Base-by-base conservation (phyloP, 257 asterid species). In the Scutellaria baicalensis region DNA sequence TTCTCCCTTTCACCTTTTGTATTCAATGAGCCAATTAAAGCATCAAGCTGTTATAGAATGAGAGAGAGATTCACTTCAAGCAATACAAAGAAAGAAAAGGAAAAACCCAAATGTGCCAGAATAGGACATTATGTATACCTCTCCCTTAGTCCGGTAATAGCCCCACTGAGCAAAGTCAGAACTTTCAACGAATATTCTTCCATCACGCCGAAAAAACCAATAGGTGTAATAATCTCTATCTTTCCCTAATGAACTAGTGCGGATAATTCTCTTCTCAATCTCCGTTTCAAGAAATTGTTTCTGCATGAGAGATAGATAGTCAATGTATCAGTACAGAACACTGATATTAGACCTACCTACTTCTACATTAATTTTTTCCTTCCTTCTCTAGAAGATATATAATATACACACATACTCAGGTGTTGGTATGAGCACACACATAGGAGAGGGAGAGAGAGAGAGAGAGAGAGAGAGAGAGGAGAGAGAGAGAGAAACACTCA, bases 121-220 rank as follows among this genome's bases (percentile, higher is more conserved):
- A 38, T 23, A 39, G 56, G 35, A 16, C 59, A 73, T 27, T 57
- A 52, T 84, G 27, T 57, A 52, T 84, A 94, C 99, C 99, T 91
- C 96, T 70, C 91, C 96, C 82, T 78, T 89, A 67, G 88, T 81
- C 79, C 82, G 81, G 73, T 89, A 89, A 78, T 84, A 91, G 59
- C 99, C 97, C 99, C 99, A 94, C 77, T 75, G 81, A 16, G 64
- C 66, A 70, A 78, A 85, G 68, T 94, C 92, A 50, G 91, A 75
- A 75, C 68, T 84, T 85, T 94, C 97, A 64, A 94, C 83, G 78
- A 94, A 94, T 78, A 94, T 72, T 75, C 95, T 83, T 69, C 90
- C 97, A 65, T 88, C 90, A 27, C 87, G 96, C 60, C 86, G 83
- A 70, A 91, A 93, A 84, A 91, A 88, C 99, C 96, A 94, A 83